Evolutionary conservation across 306 rosid genomes (phyloP), one percentile per base, ranked within the genome.

Genomic region (Fagus crenata): DNA sequence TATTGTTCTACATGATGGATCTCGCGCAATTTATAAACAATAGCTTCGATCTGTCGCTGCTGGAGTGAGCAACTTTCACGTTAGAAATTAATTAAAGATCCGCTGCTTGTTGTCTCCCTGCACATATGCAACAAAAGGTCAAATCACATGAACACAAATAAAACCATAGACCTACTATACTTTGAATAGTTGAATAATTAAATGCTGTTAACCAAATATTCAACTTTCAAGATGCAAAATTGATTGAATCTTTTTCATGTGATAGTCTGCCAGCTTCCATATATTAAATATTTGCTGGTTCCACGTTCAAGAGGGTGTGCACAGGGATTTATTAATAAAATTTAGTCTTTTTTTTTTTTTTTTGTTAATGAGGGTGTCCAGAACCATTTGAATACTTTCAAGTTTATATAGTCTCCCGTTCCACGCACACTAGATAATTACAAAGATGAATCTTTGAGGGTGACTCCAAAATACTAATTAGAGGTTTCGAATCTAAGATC

Each of bases 21-120:
- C 64, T 72, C 9, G 42, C 2, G 33, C 35, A 3, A 5, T 13
- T 54, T 74, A n/a, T 41, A 5, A 72, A 51, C 15, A 42, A 54
- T 43, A 43, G 28, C 15, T 58, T 22, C 53, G n/a, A 78, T 60
- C 54, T 7, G 18, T 40, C 55, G 31, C 54, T 72, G 55, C 73
- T 58, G 49, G 18, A 78, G 49, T 37, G 67, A 33, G 40, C 55
- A 51, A 36, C 73, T 51, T 8, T 9, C 31, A 14, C 11, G 37
- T 49, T 67, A 2, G 41, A 14, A 9, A 13, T 31, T 4, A 49
- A 31, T 31, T 4, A 49, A 31, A 9, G 74, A 7, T 53, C 41
- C 4, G 0, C 15, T 14, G 36, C 36, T 18, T 4, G 28, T 2
- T 42, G 55, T 18, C 53, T 17, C 70, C 69, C 81, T 59, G 63